A percentile compares a stretch with the other conserved stretches of the same genome.
These are phyloP conservation scores for Colletotrichum tamarilloi DNA, from an alignment of 2,329 filamentous ascomycete species.

Conservation along the genomic window DNA sequence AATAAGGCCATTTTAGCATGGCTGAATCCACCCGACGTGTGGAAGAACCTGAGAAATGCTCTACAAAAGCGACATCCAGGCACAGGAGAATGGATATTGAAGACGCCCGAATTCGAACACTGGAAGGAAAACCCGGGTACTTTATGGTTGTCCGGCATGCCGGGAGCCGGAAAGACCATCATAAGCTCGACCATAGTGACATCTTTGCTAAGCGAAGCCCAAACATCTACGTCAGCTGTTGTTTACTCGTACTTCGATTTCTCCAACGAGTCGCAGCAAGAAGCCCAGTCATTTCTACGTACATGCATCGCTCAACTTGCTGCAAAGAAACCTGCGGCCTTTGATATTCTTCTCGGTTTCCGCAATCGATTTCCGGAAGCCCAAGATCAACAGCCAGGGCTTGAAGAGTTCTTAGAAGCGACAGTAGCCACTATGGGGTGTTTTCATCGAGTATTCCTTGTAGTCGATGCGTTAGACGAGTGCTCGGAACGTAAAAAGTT, in stretches of 20 bases:
- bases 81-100: not conserved
- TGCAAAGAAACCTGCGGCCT: not conserved
- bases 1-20: not conserved
- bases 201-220: accelerated
- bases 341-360: not conserved
- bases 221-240: not conserved
- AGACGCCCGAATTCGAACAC: not conserved
- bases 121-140: not conserved
- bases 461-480: not conserved
- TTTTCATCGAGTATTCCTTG: too few species aligned
- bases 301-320: not conserved
- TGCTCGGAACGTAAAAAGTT: not conserved
- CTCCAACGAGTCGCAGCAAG: not conserved
- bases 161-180: not conserved
- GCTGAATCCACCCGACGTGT: not conserved
- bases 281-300: not conserved
- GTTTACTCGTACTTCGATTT: not conserved
- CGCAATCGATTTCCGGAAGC: not conserved
- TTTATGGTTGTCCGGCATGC: not conserved
- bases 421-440: not conserved
- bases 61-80: not conserved
- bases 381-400: not conserved
- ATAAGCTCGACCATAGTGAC: not conserved
- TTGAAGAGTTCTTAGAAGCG: not conserved
- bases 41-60: not conserved